phyloP scores from a whole-genome alignment of 2,329 filamentous ascomycete species.

The Amauroascus niger region DNA sequence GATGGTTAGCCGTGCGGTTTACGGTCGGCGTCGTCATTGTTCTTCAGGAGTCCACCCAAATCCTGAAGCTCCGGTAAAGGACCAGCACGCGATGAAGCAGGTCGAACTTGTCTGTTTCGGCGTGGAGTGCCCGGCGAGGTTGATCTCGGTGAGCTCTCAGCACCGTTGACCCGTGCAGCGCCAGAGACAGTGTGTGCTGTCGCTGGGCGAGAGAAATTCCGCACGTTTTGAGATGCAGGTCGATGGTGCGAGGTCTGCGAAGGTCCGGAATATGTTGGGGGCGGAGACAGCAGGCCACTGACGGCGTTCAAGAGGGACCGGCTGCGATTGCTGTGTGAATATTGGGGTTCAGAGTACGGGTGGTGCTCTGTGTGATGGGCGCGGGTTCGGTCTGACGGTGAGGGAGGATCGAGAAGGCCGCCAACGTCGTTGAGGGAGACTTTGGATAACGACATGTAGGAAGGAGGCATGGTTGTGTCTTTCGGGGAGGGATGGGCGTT shows the following conservation, averaged over 20 bases:
- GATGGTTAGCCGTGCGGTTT: neutral
- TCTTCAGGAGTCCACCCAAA: slow-evolving; percentile 34
- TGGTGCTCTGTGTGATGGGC: slow-evolving; percentile 8
- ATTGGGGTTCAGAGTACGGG: slow-evolving; percentile 6
- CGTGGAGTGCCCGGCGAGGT: neutral
- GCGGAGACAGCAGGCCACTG: slow-evolving; percentile 23
- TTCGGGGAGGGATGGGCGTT: slow-evolving; percentile 19
- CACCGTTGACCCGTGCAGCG: neutral
- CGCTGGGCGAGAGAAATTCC: slow-evolving; percentile 16
- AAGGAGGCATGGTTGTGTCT: slow-evolving; percentile 26
- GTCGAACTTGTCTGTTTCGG: neutral
- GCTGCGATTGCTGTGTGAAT: slow-evolving; percentile 19
- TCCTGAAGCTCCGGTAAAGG: slow-evolving; percentile 30
- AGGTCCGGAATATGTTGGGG: slow-evolving; percentile 10
- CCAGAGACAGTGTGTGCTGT: neutral
- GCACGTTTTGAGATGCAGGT: neutral
- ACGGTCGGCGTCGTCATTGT: slow-evolving; percentile 12
- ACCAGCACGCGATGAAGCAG: neutral
- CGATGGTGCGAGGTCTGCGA: slow-evolving; percentile 14
- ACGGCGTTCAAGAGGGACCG: slow-evolving; percentile 29
- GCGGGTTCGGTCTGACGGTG: slow-evolving; percentile 15
- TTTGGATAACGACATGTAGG: slow-evolving; percentile 42
- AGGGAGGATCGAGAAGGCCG: slow-evolving; percentile 56
- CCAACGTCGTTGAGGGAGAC: slow-evolving; percentile 82
- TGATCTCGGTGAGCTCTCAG: neutral